Base-by-base conservation (phyloP, 768 basidiomycete genomes). In the Panellus pusillus region DNA sequence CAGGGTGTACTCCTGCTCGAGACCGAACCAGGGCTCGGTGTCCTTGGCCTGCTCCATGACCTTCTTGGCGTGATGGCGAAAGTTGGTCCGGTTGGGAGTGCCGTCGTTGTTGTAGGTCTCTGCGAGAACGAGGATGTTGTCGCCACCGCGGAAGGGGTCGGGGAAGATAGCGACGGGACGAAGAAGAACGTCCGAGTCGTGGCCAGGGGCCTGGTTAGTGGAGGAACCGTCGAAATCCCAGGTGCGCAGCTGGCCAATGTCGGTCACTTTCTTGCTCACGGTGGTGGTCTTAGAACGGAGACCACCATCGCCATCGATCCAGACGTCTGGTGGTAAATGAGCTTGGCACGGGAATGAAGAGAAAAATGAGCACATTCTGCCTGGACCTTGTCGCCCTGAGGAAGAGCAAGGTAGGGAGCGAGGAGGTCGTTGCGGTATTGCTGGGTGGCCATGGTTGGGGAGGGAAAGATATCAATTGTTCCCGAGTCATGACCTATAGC, bases 211-310 rank as follows among this genome's bases (percentile, higher is more conserved):
- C 72, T 99, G 97, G 74, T 92, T 92, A 68, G 95, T 97, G 38
- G 92, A 95, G 44, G 93, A 96, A 65, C 96, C 96, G 70, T 99
- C 96, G 68, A 99, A 99, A 79, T 98, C 96, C 96, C 96, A 99
- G 70, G 91, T 84, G 66, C 96, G 93, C 62, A 98, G 89, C 66
- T 93, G 84, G 64, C 84, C 84, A 64, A 99, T 87, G 70, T 91
- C 87, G 58, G 86, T 88, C 65, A 94, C 84, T 69, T 89, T 86
- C 73, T 91, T 87, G 73, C 79, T 73, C 68, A 95, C 83, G 59
- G 96, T 98, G 29, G 89, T 97, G 61, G 95, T 98, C 82, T 99
- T 99, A 65, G 87, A 96, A 70, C 97, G 92, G 60, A 97, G 84
- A 60, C 91, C 96, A 61, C 82, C 80, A 69, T 98, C 89, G 58